Evolutionary conservation across 441 rosid species (phyloP).

Genomic region (Raphanus hybrid): DNA sequence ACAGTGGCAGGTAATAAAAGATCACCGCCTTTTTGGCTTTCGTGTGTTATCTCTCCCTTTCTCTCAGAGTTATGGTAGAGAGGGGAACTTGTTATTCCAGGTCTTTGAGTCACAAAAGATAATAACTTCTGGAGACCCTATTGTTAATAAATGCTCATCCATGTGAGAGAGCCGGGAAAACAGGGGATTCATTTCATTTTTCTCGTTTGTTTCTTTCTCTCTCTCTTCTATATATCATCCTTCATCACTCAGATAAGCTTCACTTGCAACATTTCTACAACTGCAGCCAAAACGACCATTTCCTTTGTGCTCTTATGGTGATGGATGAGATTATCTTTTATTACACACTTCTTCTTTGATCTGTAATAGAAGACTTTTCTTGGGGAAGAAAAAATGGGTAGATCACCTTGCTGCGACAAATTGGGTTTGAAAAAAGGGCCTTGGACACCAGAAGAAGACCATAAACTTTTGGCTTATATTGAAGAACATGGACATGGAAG

Average conservation of each 20-base stretch:
- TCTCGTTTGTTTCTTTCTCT: not conserved
- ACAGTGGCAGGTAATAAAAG: conserved; percentile 29
- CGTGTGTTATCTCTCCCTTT: not conserved
- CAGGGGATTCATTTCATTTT: conserved; percentile 16
- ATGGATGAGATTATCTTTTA: too few relatives aligned
- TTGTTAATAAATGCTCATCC: conserved; percentile 33
- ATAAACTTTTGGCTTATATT: conserved; percentile 84
- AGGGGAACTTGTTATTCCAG: conserved; percentile 28
- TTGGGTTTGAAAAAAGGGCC: conserved; percentile 96
- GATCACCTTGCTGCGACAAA: conserved; percentile 80
- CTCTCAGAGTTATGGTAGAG: conserved; percentile 12
- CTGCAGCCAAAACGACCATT: conserved; percentile 16
- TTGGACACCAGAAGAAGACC: conserved; percentile 99
- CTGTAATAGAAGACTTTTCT: too few relatives aligned
- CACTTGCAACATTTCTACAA: conserved; percentile 30
- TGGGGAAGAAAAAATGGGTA: too few relatives aligned
- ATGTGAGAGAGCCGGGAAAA: conserved; percentile 33
- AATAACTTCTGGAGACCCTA: conserved; percentile 32
- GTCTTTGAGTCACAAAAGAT: conserved; percentile 32
- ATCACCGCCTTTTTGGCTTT: conserved; percentile 13
- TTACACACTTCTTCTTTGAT: too few relatives aligned
- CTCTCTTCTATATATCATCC: conserved; percentile 23
- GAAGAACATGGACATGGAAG: conserved; percentile 95
- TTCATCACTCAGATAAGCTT: conserved; percentile 28
- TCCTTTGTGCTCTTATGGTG: conserved; percentile 2